These are phyloP conservation scores for Geotrichum aggregatum DNA, from an alignment of 1,139 yeast genomes.

Conservation along the genomic window DNA sequence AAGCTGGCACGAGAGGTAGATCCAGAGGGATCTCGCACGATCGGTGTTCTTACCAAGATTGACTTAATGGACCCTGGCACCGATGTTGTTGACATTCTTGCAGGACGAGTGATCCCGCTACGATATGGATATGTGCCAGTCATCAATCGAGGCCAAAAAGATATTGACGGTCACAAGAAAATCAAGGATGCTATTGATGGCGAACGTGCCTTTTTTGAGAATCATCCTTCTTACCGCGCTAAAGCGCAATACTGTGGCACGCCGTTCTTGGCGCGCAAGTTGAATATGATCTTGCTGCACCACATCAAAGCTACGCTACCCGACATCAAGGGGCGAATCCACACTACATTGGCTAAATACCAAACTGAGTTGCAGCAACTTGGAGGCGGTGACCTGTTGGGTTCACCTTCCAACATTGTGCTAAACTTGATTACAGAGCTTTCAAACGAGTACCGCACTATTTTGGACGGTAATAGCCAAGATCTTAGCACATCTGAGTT, in stretches of 20 bases:
- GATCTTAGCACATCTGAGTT: constrained; percentile 79
- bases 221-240: constrained; percentile 91
- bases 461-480: constrained; percentile 88
- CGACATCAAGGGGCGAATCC: constrained; percentile 88
- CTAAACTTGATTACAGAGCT: constrained; percentile 88
- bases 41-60: constrained; percentile 94
- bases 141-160: constrained; percentile 95
- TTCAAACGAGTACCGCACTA: constrained; percentile 85
- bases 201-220: constrained; percentile 77
- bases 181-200: constrained; percentile 83
- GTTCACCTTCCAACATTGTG: constrained; percentile 85
- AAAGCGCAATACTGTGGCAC: constrained; percentile 95
- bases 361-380: constrained; percentile 70
- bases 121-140: constrained; percentile 97
- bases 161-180: constrained; percentile 80
- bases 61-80: constrained; percentile 98
- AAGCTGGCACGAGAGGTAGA: constrained; percentile 96
- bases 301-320: constrained; percentile 95
- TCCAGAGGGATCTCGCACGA: constrained; percentile 94
- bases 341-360: constrained; percentile 82
- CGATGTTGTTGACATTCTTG: constrained; percentile 94
- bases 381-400: constrained; percentile 73
- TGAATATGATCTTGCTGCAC: constrained; percentile 82
- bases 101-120: constrained; percentile 92
- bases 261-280: constrained; percentile 88